Base-by-base conservation (phyloP, 2,329 filamentous ascomycete species). In the Xylaria digitata region DNA sequence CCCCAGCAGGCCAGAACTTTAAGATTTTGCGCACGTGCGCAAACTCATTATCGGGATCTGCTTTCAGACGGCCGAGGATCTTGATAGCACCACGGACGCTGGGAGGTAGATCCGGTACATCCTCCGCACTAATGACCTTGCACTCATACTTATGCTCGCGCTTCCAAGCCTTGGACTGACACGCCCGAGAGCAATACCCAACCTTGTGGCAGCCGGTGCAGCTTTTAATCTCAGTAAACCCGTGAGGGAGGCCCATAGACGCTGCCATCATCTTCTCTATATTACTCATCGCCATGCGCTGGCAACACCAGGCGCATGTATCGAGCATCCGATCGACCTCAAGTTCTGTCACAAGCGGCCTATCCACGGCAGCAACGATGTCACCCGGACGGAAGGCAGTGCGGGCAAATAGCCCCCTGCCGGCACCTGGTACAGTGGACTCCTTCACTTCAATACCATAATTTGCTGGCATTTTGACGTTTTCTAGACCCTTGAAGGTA, bases 121-220 rank as follows among this genome's bases (percentile, higher is more conserved):
- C 69, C 17, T 70, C 61, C 9, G 48, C 78, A 52, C 75, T 73
- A 30, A 75, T 55, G 50, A 71, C 55, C 49, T 72, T 71, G 70
- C 75, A 76, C 58, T 76, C 75, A 56, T 74, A 56, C 67, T 75
- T 75, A 66, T 76, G 75, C 61, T 75, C 75, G 34, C 67, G 66
- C 53, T 76, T 75, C 75, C 75, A 76, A 26, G 72, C 74, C 52
- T 64, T 70, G n/a, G 68, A 60, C 60, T 76, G 75, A 68, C 75
- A 76, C 15, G 63, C 53, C 66, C 72, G 75, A 34, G 75, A 76
- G 61, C 75, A 76, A 67, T 76, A 76, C 26, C 54, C 67, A 48
- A 73, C 71, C 13, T 66, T 59, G 37, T 58, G 65, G 59, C 75
- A 76, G 23, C 68, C 73, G 2, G 71, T 71, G 65, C 75, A 76